These are phyloP conservation scores for Hanseniaspora mollemarum DNA, from an alignment of 805 yeast genomes.

Conservation along the genomic window DNA sequence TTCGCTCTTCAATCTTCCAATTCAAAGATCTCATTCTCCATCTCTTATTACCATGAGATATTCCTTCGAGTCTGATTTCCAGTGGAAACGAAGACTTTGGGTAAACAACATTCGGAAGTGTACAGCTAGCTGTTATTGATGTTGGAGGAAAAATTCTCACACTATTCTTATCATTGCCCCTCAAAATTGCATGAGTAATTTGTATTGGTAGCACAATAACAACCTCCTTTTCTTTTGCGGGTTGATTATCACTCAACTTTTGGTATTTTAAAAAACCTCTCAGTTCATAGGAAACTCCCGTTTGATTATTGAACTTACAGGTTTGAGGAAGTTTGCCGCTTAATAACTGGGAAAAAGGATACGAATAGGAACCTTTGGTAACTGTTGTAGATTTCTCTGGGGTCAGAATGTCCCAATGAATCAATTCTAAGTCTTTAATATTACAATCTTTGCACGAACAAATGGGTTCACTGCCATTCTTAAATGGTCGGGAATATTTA, in stretches of 20 bases:
- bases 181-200: conserved; percentile 61
- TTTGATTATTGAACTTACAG: conserved; percentile 34
- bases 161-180: conserved; percentile 78
- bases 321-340: conserved; percentile 86
- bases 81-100: conserved; percentile 79
- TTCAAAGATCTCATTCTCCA: conserved; percentile 87
- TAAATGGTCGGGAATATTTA: conserved; percentile 53
- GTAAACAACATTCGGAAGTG: conserved; percentile 75
- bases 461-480: conserved; percentile 32
- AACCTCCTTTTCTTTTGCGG: conserved; percentile 27
- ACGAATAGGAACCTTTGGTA: conserved; percentile 55
- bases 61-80: conserved; percentile 70
- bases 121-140: conserved; percentile 73
- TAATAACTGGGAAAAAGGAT: conserved; percentile 79
- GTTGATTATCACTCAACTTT: conserved; percentile 21
- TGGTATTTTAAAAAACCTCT: conserved; percentile 47
- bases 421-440: conserved; percentile 47
- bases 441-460: conserved; percentile 50
- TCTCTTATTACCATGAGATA: conserved; percentile 45
- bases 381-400: conserved; percentile 35
- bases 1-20: conserved; percentile 81
- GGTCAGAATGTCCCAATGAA: conserved; percentile 77
- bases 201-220: conserved; percentile 51
- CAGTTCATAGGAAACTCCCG: conserved; percentile 60
- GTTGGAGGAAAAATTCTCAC: conserved; percentile 93